A percentile compares a stretch with the other conserved stretches of the same genome.
phyloP scores from a whole-genome alignment of 345 rosid genomes.

The Gossypium rotundifolium region DNA sequence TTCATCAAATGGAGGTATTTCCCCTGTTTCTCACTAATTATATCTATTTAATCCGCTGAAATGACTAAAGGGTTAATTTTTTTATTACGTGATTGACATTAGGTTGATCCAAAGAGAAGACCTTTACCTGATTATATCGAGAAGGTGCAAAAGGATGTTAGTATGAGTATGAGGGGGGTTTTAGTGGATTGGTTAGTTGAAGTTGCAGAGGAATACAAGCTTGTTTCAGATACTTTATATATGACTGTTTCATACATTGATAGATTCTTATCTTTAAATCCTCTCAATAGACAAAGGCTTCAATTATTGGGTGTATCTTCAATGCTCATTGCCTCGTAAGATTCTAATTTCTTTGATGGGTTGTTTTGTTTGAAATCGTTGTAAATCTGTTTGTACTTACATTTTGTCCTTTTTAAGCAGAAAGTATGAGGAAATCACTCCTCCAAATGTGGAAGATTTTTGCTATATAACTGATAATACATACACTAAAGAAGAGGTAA shows the following conservation, averaged over 20 bases:
- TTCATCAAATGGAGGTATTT: constrained; percentile 49
- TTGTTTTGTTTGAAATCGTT: background rate
- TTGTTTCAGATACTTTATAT: constrained; percentile 53
- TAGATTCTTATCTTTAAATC: constrained; percentile 49
- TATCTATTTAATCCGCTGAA: background rate
- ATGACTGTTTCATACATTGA: constrained; percentile 54
- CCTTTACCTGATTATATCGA: constrained; percentile 66
- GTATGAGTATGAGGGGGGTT: constrained; percentile 59
- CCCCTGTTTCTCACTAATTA: background rate
- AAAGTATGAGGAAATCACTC: constrained; percentile 31
- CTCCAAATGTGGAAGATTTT: constrained; percentile 67
- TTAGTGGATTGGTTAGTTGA: constrained; percentile 89
- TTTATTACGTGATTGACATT: background rate
- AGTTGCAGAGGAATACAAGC: constrained; percentile 74
- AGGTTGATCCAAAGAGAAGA: constrained; percentile 56
- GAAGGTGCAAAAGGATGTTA: constrained; percentile 63
- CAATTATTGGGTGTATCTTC: constrained; percentile 77
- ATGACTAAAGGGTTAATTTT: background rate
- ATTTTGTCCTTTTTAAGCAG: background rate
- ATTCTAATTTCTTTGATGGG: background rate
- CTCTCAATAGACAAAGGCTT: constrained; percentile 50
- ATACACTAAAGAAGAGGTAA: constrained; percentile 52
- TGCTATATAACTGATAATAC: constrained; percentile 67
- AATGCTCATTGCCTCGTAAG: constrained; percentile 94
- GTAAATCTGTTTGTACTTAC: background rate